Base-by-base conservation (phyloP, 306 rosid species). In the Quercus robur region DNA sequence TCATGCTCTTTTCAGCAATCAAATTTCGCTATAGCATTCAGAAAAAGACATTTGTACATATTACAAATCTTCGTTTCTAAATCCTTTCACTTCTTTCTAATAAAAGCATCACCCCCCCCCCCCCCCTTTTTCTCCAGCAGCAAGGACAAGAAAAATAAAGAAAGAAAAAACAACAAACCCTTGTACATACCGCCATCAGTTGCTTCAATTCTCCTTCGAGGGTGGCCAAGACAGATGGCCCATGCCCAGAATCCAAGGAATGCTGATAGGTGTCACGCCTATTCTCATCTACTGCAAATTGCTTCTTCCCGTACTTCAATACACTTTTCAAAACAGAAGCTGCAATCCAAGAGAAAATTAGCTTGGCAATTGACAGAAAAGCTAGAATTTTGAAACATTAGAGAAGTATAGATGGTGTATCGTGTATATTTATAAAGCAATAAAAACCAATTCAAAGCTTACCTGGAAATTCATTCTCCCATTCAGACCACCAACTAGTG, bases 381-480 rank as follows among this genome's bases (percentile, higher is more conserved):
- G 66, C 80, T 62, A 23, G 12, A 79, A 51, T 64, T 26, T 78
- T 41, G 56, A 31, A 70, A 61, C 31, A 55, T 7, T 14, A 18
- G 61, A 28, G 20, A 33, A 26, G 21, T n/a, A 81, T 28, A 7
- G 12, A 33, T 6, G 6, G 19, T 56, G 49, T n/a, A 35, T 18
- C 14, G 25, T 19, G 26, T 33, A 25, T 49, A 56, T 6, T 41
- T 49, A 62, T 19, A 52, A 52, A 5, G 23, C 58, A 56, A 35
- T n/a, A 59, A 6, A 71, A 77, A 46, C 38, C 41, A 70, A 14
- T 35, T 56, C 57, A 75, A 18, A 82, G 49, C 51, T 23, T 68
- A 93, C 99, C 88, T 54, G 98, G 98, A 87, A 95, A 95, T 88
- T 95, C 98, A 77, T 80, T 95, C 86, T 93, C 94, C 98, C 95